These are phyloP conservation scores for Sclerotinia subarctica DNA, from an alignment of 2,329 filamentous ascomycete genomes.

Conservation along the genomic window DNA sequence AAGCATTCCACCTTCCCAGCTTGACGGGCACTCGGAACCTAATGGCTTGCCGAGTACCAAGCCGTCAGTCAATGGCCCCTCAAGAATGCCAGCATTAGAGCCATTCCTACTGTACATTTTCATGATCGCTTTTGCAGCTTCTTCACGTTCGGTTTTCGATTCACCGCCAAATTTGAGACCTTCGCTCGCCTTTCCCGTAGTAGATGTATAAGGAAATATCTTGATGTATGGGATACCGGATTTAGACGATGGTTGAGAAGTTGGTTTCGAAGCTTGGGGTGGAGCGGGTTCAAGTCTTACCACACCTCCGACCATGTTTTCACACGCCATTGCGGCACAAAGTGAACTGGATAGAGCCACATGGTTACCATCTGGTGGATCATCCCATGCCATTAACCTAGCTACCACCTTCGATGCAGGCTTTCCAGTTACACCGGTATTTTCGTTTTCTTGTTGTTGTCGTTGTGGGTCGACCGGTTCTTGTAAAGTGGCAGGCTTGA, in stretches of 20 bases:
- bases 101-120: constrained; percentile 61
- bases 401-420: constrained; percentile 70
- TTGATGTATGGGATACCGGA: constrained; percentile 56
- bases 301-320: constrained; percentile 77
- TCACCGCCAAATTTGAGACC: constrained; percentile 86
- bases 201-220: constrained; percentile 72
- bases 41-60: constrained; percentile 65
- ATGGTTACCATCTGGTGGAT: constrained; percentile 78
- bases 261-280: constrained; percentile 31
- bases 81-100: constrained; percentile 60
- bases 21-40: constrained; percentile 50
- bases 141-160: constrained; percentile 77
- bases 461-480: constrained; percentile 66
- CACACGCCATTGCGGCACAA: constrained; percentile 68
- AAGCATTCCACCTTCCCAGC: constrained; percentile 81
- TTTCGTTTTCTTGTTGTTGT: constrained; percentile 64
- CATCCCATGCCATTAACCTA: constrained; percentile 73
- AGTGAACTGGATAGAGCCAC: constrained; percentile 74
- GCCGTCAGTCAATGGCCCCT: constrained; percentile 86
- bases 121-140: constrained; percentile 67
- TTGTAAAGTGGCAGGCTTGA: constrained; percentile 76
- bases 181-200: constrained; percentile 53
- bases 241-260: constrained; percentile 44
- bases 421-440: constrained; percentile 54
- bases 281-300: constrained; percentile 84